A percentile compares a stretch with the other conserved stretches of the same genome.
These are phyloP conservation scores for Rubus idaeus DNA, from an alignment of 306 rosid genomes.

Conservation along the genomic window DNA sequence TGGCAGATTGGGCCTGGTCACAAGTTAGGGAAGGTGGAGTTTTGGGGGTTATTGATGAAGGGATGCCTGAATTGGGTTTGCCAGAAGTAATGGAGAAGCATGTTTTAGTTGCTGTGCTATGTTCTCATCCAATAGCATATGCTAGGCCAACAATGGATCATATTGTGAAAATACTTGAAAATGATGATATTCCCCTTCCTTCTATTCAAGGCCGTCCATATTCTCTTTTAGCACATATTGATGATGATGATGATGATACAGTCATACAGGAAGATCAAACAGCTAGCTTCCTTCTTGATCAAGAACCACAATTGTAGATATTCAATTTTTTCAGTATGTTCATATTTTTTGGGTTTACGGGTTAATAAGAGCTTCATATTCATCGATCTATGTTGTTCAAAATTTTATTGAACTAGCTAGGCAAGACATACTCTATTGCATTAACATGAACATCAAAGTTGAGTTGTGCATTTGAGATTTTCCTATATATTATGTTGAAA, in stretches of 20 bases:
- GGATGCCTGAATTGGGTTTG: conserved; percentile 23
- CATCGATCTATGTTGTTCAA: too few relatives aligned
- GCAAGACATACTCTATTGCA: too few relatives aligned
- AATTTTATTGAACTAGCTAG: too few relatives aligned
- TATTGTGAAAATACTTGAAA: conserved; percentile 28
- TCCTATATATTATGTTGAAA: too few relatives aligned
- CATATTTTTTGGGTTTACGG: too few relatives aligned
- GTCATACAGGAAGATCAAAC: not conserved
- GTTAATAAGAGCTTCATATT: too few relatives aligned
- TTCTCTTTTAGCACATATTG: conserved; percentile 1
- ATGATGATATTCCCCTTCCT: conserved; percentile 14
- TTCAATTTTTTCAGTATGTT: too few relatives aligned
- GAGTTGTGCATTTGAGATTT: too few relatives aligned
- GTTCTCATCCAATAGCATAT: conserved; percentile 26
- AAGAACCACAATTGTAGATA: not conserved
- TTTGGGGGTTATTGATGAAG: conserved; percentile 11
- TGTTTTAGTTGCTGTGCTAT: conserved; percentile 25
- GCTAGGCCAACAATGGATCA: conserved; percentile 39
- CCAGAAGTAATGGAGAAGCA: conserved; percentile 24
- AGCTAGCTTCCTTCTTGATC: not conserved
- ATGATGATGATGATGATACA: not conserved
- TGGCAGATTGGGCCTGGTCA: conserved; percentile 35
- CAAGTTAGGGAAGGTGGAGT: conserved; percentile 23
- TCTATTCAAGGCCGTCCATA: conserved; percentile 17
- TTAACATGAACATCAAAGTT: too few relatives aligned